Evolutionary conservation across 345 rosid genomes (phyloP).

Genomic region (Lepidium didymum): DNA sequence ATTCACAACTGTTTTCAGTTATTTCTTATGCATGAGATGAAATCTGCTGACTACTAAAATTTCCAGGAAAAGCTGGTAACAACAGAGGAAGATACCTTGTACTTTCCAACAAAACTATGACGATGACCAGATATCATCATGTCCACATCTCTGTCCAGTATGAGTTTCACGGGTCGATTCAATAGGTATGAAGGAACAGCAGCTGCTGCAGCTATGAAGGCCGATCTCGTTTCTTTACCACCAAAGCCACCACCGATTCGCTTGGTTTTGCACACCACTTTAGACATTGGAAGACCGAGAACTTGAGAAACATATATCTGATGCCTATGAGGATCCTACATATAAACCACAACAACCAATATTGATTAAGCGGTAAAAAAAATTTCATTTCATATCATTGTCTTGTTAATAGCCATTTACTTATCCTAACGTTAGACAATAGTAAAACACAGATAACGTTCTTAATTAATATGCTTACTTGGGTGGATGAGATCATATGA

Average conservation of each 20-base stretch:
- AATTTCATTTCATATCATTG: neutral
- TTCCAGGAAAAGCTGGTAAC: neutral
- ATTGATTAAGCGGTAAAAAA: neutral
- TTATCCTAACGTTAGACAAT: neutral
- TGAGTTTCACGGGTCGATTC: constrained; percentile 78
- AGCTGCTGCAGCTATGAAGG: constrained; percentile 74
- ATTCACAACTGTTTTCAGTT: neutral
- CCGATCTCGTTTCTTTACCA: constrained; percentile 94
- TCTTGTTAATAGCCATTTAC: neutral
- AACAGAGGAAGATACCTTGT: constrained; percentile 46
- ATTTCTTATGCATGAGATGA: neutral
- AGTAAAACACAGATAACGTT: neutral
- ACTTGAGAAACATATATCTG: constrained; percentile 81
- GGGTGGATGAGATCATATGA: constrained; percentile 92
- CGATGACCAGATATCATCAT: constrained; percentile 95
- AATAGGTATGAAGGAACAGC: constrained; percentile 74
- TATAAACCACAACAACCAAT: constrained; percentile 15
- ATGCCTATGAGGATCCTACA: constrained; percentile 94
- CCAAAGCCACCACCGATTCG: constrained; percentile 97
- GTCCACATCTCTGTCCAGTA: constrained; percentile 80
- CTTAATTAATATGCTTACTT: constrained; percentile 42
- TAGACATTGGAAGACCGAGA: constrained; percentile 90
- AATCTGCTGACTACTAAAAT: neutral
- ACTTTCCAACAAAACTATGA: constrained; percentile 90
- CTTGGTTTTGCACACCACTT: constrained; percentile 89